These are phyloP conservation scores for Fragaria ananassa DNA, from an alignment of 306 rosid species.

Conservation along the genomic window DNA sequence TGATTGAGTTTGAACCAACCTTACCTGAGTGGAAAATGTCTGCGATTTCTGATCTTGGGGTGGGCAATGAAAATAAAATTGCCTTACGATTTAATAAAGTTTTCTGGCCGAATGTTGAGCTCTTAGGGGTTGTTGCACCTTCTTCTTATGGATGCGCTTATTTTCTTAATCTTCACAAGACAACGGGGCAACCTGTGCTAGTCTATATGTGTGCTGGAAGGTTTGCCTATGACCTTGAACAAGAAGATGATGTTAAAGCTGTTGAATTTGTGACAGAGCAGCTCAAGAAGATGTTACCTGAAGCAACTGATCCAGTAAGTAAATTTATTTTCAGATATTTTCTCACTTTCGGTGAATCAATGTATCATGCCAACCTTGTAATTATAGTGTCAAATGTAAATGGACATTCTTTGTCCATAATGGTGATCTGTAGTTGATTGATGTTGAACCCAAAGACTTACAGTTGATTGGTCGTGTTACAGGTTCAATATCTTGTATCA, in stretches of 20 bases:
- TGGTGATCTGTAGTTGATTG: neutral
- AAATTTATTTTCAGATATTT: neutral
- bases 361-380: neutral
- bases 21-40: conserved; percentile 68
- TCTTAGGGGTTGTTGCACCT: conserved; percentile 63
- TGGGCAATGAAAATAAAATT: conserved; percentile 75
- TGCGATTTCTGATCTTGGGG: conserved; percentile 73
- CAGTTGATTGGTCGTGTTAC: conserved; percentile 9
- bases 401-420: neutral
- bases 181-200: conserved; percentile 69
- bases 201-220: conserved; percentile 81
- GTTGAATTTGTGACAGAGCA: conserved; percentile 52
- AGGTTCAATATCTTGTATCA: conserved; percentile 74
- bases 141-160: conserved; percentile 67
- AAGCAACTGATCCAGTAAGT: conserved; percentile 66
- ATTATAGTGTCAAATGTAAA: neutral
- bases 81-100: conserved; percentile 55
- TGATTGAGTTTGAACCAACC: conserved; percentile 62
- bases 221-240: conserved; percentile 68
- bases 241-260: conserved; percentile 42
- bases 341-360: neutral
- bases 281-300: conserved; percentile 68
- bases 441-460: neutral
- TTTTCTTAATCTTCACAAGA: conserved; percentile 79
- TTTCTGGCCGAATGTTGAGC: conserved; percentile 78